These are phyloP conservation scores for Nitzschia sp. DNA, from an alignment of 108 stramenopile genomes.

Conservation along the genomic window DNA sequence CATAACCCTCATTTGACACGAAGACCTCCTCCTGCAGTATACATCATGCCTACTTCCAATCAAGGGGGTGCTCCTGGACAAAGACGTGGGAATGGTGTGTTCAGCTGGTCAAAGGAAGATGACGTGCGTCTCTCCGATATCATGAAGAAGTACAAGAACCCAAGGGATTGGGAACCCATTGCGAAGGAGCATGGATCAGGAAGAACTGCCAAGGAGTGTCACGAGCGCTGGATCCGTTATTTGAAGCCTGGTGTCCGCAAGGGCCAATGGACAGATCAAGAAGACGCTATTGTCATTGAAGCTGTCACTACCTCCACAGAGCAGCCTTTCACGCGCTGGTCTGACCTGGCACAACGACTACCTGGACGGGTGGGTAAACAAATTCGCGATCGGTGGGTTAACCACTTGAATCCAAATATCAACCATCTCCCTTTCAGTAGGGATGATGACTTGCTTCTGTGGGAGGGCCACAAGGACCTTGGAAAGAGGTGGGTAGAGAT, in stretches of 20 bases:
- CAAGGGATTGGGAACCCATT: slow-evolving; percentile 84
- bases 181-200: slow-evolving; percentile 70
- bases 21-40: slow-evolving; percentile 44
- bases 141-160: slow-evolving; percentile 86
- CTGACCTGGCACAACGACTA: slow-evolving; percentile 76
- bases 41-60: slow-evolving; percentile 41
- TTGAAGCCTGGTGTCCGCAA: slow-evolving; percentile 81
- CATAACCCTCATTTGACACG: slow-evolving; percentile 37
- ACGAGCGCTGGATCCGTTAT: slow-evolving; percentile 82
- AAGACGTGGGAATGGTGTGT: slow-evolving; percentile 38
- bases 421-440: slow-evolving; percentile 75
- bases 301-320: slow-evolving; percentile 70
- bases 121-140: slow-evolving; percentile 70
- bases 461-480: slow-evolving; percentile 75
- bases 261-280: slow-evolving; percentile 79
- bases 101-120: slow-evolving; percentile 73
- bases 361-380: slow-evolving; percentile 89
- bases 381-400: slow-evolving; percentile 89
- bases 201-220: slow-evolving; percentile 68
- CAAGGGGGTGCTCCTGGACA: slow-evolving; percentile 17
- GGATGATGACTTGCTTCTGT: slow-evolving; percentile 77
- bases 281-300: slow-evolving; percentile 81
- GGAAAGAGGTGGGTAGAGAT: slow-evolving; percentile 90
- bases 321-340: slow-evolving; percentile 87
- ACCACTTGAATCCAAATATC: slow-evolving; percentile 85